Evolutionary conservation across 139 green algal genomes (phyloP).

Genomic region (Auxenochlorella pyrenoidosa): DNA sequence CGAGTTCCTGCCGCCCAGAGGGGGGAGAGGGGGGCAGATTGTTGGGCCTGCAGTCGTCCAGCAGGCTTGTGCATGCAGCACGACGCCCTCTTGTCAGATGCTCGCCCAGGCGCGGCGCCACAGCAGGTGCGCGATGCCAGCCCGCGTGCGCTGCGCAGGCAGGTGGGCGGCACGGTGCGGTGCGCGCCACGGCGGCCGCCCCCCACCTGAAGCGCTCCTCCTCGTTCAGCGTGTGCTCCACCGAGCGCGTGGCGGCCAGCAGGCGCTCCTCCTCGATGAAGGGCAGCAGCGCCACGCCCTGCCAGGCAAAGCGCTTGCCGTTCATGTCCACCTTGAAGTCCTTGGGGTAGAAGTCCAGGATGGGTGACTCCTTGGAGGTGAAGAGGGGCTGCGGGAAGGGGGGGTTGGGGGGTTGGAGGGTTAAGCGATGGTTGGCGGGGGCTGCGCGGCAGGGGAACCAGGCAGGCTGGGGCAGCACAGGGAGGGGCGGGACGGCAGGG

Average conservation of each 20-base stretch:
- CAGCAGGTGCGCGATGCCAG: no score
- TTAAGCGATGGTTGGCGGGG: no score
- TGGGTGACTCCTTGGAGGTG: slow-evolving; percentile 80
- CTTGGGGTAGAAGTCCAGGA: slow-evolving; percentile 98
- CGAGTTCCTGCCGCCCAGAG: slow-evolving; percentile 59
- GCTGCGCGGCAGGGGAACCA: not conserved
- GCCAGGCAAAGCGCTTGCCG: slow-evolving; percentile 98
- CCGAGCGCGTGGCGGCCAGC: slow-evolving; percentile 55
- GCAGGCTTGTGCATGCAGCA: no score
- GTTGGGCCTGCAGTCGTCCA: slow-evolving; percentile 13
- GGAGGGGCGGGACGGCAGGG: no score
- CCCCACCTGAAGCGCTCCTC: slow-evolving; percentile 68
- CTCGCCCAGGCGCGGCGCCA: no score
- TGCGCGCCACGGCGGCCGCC: not conserved
- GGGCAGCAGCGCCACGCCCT: slow-evolving; percentile 97
- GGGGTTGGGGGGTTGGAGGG: no score
- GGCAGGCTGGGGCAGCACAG: not conserved
- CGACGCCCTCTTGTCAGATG: no score
- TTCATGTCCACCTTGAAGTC: slow-evolving; percentile 98
- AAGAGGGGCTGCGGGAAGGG: slow-evolving; percentile 77
- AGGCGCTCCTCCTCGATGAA: slow-evolving; percentile 96
- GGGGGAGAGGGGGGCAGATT: not conserved
- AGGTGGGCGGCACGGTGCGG: no score
- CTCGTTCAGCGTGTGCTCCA: slow-evolving; percentile 70
- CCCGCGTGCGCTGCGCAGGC: no score